A percentile compares a stretch with the other conserved stretches of the same genome.
Evolutionary conservation across 768 basidiomycete species (phyloP).

Genomic region (Hortiboletus flavorubellus): DNA sequence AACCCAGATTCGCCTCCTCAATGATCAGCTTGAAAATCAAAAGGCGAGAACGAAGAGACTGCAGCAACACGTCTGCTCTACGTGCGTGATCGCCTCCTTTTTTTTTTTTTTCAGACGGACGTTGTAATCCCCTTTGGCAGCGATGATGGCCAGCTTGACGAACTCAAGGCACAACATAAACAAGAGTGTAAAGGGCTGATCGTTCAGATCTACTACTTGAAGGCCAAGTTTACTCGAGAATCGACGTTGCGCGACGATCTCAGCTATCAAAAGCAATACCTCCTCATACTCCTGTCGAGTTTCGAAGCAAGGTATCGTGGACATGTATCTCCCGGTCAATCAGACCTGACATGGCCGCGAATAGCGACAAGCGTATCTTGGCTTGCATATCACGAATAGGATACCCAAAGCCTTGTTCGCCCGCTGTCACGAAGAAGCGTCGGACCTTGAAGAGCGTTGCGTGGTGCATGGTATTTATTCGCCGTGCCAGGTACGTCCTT

Average conservation of each 20-base stretch:
- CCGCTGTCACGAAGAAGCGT: constrained; percentile 37
- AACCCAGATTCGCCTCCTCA: constrained; percentile 61
- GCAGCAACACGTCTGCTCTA: constrained; percentile 55
- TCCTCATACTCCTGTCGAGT: constrained; percentile 66
- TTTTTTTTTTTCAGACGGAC: neutral
- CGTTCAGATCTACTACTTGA: constrained; percentile 87
- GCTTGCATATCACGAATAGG: constrained; percentile 76
- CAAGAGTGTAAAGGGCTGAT: constrained; percentile 89
- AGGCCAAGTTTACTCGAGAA: constrained; percentile 88
- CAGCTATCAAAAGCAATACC: constrained; percentile 84
- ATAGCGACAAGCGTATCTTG: constrained; percentile 66
- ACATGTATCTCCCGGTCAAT: neutral
- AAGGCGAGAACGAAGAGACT: constrained; percentile 40
- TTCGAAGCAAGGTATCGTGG: constrained; percentile 62
- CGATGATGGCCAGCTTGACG: constrained; percentile 51
- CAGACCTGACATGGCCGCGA: constrained; percentile 1
- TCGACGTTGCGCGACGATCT: constrained; percentile 72
- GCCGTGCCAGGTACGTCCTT: constrained; percentile 55
- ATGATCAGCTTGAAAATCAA: constrained; percentile 58
- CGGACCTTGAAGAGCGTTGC: constrained; percentile 57
- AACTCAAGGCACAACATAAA: constrained; percentile 65
- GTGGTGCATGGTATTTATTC: constrained; percentile 59
- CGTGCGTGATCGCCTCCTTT: constrained; percentile 39
- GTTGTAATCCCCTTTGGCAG: constrained; percentile 30
- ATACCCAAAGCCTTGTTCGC: constrained; percentile 47